Conservation (phyloP, 2,329 filamentous ascomycete species). For the Talaromyces piceae region DNA sequence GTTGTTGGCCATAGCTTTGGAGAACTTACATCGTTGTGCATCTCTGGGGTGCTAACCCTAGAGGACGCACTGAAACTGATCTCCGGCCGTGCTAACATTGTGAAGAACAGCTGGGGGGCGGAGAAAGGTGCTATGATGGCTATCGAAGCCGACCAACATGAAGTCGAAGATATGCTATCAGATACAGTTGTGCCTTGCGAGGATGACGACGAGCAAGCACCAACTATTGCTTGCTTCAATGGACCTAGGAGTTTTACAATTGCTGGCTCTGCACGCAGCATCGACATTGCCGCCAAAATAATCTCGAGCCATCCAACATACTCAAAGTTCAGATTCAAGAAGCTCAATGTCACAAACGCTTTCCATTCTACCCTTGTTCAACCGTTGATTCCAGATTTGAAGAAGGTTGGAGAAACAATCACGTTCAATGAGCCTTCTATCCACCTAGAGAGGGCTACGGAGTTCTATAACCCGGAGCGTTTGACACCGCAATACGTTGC, state of each 20-base stretch:
- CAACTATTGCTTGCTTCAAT: slow-evolving; percentile 32
- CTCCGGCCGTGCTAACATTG: slow-evolving; percentile 22
- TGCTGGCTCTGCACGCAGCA: slow-evolving; percentile 10
- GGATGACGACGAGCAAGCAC: slow-evolving; percentile 6
- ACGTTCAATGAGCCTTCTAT: slow-evolving; percentile 28
- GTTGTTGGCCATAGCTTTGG: slow-evolving; percentile 36
- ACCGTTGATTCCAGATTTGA: slow-evolving; percentile 20
- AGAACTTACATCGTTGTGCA: slow-evolving; percentile 29
- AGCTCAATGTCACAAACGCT: slow-evolving; percentile 40
- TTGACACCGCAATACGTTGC: slow-evolving; percentile 15
- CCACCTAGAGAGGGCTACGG: slow-evolving; percentile 29
- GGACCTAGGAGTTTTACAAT: slow-evolving; percentile 15
- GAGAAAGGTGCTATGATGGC: slow-evolving; percentile 28
- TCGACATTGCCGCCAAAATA: slow-evolving; percentile 22
- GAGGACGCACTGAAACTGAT: slow-evolving; percentile 25
- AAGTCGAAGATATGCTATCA: slow-evolving; percentile 15
- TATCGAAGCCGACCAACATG: slow-evolving; percentile 20
- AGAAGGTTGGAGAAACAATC: slow-evolving; percentile 19
- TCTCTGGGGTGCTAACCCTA: slow-evolving; percentile 24
- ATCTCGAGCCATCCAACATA: slow-evolving; percentile 10
- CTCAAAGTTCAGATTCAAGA: slow-evolving; percentile 24
- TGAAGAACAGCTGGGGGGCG: slow-evolving; percentile 24
- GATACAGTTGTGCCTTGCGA: slow-evolving; percentile 3
- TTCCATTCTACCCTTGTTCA: slow-evolving; percentile 43
- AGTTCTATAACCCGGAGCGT: not conserved